Percentiles rank a stretch among this genome's conserved stretches.
phyloP scores from a whole-genome alignment of 2,329 filamentous ascomycete species.

The Alternaria incomplexa region DNA sequence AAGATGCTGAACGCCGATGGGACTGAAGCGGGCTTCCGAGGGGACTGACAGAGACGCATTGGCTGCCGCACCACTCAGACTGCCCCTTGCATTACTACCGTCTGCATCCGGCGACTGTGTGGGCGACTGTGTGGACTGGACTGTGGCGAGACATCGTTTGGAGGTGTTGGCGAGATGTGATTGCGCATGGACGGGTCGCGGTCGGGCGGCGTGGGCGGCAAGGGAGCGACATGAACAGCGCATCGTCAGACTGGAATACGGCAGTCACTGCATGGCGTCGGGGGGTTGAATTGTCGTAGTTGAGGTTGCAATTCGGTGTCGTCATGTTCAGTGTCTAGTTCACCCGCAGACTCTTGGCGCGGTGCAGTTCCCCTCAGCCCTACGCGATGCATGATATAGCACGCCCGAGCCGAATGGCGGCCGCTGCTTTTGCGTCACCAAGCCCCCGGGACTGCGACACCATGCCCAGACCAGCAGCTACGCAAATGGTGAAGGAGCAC shows the following conservation, averaged over 20 bases:
- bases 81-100: constrained; percentile 10
- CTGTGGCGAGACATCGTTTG: constrained; percentile 36
- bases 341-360: not conserved
- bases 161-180: constrained; percentile 17
- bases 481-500: not conserved
- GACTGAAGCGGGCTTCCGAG: constrained; percentile 77
- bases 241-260: constrained; percentile 30
- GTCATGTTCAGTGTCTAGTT: constrained; percentile 1
- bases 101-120: constrained; percentile 2
- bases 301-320: not conserved
- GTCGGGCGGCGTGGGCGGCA: constrained; percentile 26
- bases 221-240: constrained; percentile 34
- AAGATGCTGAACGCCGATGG: constrained; percentile 93
- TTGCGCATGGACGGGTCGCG: constrained; percentile 18
- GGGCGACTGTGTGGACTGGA: not conserved
- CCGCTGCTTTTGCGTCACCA: not conserved
- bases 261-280: constrained; percentile 36
- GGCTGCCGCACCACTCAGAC: constrained; percentile 27
- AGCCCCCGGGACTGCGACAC: not conserved
- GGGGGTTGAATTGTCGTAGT: not conserved
- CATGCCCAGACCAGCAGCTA: not conserved
- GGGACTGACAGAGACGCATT: constrained; percentile 31
- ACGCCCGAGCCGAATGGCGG: constrained; percentile 11
- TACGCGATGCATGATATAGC: constrained; percentile 2
- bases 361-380: constrained; percentile 8